Percentiles rank a stretch among this genome's conserved stretches.
Evolutionary conservation across 306 rosid genomes (phyloP).

Genomic region (Erythrophleum fordii): DNA sequence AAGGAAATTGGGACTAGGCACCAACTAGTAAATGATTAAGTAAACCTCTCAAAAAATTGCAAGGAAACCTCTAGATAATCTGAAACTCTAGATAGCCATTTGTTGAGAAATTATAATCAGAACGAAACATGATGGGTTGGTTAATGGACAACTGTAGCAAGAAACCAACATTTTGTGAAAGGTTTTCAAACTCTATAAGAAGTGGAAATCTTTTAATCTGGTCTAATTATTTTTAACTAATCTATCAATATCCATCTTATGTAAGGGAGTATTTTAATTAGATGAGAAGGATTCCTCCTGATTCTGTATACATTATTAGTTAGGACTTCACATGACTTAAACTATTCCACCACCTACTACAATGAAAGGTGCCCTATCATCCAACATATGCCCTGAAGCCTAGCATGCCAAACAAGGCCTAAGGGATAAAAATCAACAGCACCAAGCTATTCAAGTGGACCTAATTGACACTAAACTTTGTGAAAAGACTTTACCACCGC

Average conservation of each 20-base stretch:
- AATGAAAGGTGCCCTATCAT: background rate
- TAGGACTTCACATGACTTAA: background rate
- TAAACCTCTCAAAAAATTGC: conserved; percentile 20
- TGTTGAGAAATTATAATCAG: background rate
- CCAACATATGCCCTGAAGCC: too few relatives aligned
- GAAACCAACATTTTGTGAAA: background rate
- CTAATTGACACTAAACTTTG: background rate
- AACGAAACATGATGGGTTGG: background rate
- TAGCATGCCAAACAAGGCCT: too few relatives aligned
- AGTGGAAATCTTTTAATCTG: background rate
- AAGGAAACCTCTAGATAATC: conserved; percentile 17
- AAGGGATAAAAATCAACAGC: too few relatives aligned
- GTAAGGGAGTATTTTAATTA: background rate
- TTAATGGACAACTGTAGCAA: background rate
- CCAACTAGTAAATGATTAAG: conserved; percentile 12
- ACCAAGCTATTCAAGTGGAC: background rate
- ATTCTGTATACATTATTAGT: background rate
- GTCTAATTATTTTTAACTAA: background rate
- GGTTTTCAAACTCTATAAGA: background rate
- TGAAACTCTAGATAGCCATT: background rate
- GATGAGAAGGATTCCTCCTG: background rate
- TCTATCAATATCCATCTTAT: background rate
- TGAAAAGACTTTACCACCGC: background rate
- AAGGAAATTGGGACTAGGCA: conserved; percentile 26
- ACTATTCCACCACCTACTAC: background rate